phyloP scores from a whole-genome alignment of 495 filamentous ascomycete species.

The Daldinia loculata region DNA sequence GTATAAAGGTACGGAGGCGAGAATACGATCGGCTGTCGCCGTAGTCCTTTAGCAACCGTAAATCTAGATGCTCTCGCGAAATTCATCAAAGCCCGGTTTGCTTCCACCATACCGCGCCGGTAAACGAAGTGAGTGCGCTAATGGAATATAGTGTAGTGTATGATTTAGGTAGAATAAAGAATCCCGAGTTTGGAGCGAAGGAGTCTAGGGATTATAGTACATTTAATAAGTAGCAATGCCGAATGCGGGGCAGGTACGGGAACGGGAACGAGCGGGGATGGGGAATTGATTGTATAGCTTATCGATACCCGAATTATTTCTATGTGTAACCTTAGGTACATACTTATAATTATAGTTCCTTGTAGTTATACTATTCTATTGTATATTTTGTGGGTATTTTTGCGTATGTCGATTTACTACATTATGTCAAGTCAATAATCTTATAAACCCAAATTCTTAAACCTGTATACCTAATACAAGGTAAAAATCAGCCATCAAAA shows the following conservation, averaged over 20 bases:
- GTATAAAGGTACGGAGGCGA: conserved; percentile 13
- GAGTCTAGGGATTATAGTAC: background rate
- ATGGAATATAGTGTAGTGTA: background rate
- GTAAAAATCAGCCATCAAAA: too few species aligned
- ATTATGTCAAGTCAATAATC: too few species aligned
- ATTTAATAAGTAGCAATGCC: conserved; percentile 10
- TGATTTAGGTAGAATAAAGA: background rate
- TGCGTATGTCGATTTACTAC: too few species aligned
- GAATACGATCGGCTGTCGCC: conserved; percentile 7
- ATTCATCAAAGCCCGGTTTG: conserved; percentile 16
- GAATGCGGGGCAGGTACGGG: conserved; percentile 21
- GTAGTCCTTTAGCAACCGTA: conserved; percentile 14
- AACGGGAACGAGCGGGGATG: conserved; percentile 11
- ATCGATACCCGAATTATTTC: too few species aligned
- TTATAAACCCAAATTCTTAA: too few species aligned
- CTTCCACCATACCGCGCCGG: background rate
- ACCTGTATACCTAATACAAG: too few species aligned
- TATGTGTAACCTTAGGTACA: too few species aligned
- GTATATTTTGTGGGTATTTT: too few species aligned
- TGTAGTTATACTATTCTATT: too few species aligned
- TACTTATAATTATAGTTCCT: too few species aligned
- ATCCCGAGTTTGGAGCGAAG: conserved; percentile 17
- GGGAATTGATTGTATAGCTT: background rate
- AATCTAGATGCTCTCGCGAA: conserved; percentile 15
- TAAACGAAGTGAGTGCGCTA: background rate